phyloP scores from a whole-genome alignment of 208 protist genomes.

The Acanthamoeba sp. region DNA sequence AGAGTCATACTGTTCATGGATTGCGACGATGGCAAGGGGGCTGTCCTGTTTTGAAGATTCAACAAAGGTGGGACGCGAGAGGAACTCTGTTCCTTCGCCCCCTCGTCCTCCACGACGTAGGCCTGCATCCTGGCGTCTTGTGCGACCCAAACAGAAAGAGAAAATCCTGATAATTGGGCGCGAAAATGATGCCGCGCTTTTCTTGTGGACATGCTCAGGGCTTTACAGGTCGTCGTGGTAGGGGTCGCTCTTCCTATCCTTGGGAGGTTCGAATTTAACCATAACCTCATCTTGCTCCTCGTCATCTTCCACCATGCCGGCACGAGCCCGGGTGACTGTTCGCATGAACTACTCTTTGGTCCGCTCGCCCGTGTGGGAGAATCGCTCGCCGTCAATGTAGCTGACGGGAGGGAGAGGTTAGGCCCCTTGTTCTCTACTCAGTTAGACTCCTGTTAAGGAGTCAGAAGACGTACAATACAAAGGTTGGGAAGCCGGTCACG shows the following conservation, averaged over 20 bases:
- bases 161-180: not conserved
- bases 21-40: not conserved
- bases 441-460: too few species aligned
- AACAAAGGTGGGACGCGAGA: not conserved
- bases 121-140: constrained; percentile 26
- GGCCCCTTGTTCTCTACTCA: too few species aligned
- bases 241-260: not conserved
- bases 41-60: not conserved
- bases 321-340: not conserved
- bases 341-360: not conserved
- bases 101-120: constrained; percentile 7
- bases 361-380: not conserved
- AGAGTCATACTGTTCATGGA: not conserved
- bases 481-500: not conserved
- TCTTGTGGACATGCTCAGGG: not conserved
- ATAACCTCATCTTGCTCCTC: not conserved
- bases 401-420: not conserved
- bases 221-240: not conserved
- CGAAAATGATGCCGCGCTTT: not conserved
- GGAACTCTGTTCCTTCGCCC: not conserved
- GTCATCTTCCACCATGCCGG: not conserved
- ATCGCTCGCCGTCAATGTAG: constrained; percentile 7
- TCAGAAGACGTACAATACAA: constrained; percentile 62
- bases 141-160: not conserved
- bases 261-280: not conserved